These are phyloP conservation scores for Ophiocordyceps australis DNA, from an alignment of 2,329 filamentous ascomycete genomes.

Conservation along the genomic window DNA sequence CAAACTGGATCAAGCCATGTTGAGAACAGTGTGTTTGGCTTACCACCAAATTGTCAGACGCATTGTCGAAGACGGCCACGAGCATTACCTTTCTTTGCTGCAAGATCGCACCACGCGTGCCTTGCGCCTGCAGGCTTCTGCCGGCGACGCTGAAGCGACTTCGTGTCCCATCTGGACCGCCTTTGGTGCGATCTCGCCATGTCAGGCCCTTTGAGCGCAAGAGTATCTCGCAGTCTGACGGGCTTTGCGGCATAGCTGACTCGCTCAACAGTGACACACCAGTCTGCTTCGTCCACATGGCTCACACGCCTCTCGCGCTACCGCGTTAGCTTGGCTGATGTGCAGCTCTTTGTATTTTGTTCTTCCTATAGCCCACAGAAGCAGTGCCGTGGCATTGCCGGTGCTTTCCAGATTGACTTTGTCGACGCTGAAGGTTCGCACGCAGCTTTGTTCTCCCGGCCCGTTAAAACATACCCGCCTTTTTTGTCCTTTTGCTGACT, in stretches of 20 bases:
- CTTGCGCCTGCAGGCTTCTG: slow-evolving; percentile 34
- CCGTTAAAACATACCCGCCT: too few species aligned
- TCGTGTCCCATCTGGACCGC: slow-evolving; percentile 45
- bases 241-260: too few species aligned
- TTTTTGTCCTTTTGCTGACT: too few species aligned
- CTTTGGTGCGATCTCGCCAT: slow-evolving; percentile 26
- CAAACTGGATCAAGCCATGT: not conserved
- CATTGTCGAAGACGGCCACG: slow-evolving; percentile 35
- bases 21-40: not conserved
- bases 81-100: slow-evolving; percentile 34
- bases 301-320: slow-evolving; percentile 26
- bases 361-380: slow-evolving; percentile 32
- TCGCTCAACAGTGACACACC: slow-evolving; percentile 33
- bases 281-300: slow-evolving; percentile 29
- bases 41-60: slow-evolving; percentile 16
- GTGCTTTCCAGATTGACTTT: slow-evolving; percentile 34
- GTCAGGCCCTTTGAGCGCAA: not conserved
- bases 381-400: slow-evolving; percentile 27
- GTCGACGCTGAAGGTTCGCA: slow-evolving; percentile 18
- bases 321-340: slow-evolving; percentile 30
- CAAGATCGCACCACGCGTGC: slow-evolving; percentile 28
- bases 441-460: too few species aligned
- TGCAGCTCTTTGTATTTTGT: slow-evolving; percentile 41
- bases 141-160: slow-evolving; percentile 33
- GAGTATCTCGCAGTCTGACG: too few species aligned